Evolutionary conservation across 768 basidiomycete genomes (phyloP), one percentile per base, ranked within the genome.

Genomic region (Mycena sanguinolenta): DNA sequence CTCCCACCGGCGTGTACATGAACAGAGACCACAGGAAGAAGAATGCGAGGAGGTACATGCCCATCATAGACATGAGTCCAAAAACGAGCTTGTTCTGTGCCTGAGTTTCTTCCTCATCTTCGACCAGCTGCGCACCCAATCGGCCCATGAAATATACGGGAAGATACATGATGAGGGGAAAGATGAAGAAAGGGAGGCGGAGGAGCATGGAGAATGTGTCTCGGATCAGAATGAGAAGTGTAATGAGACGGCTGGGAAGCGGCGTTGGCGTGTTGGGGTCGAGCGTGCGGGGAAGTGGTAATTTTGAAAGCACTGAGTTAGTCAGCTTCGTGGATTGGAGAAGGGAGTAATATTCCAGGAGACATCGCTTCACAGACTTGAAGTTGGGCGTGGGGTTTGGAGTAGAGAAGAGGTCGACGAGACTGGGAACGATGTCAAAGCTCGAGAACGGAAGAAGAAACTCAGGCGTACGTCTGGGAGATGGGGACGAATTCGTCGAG

Each of bases 41-140:
- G 84, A 98, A 98, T 38, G 91, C 81, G n/a, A 90, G 78, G 25
- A 95, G 91, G 83, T 98, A 98, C 50, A 93, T 91, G 72, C 90
- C 76, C 63, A 95, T 76, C 66, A 93, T 81, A 44, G 93, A 88
- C 62, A 98, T 79, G 39, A 97, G 75, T 2, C 96, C 96, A 75
- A 97, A 92, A 16, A 94, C 91, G 53, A 98, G 89, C 85, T 99
- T 99, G 85, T 95, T 99, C 85, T 99, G 97, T 52, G 97, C 98
- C 79, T 95, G 92, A 14, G 95, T 93, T 79, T 98, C 97, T 79
- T 98, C 92, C 78, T 98, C 96, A 70, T 95, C 90, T 75, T 93
- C 87, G 39, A 88, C 90, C 42, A 97, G 82, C 54, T 87, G 82
- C 23, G 92, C 93, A 53, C 95, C 95, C 60, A 92, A 75, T 34